A percentile compares a stretch with the other conserved stretches of the same genome.
phyloP scores from a whole-genome alignment of 768 basidiomycete genomes.

The Tricholomella constricta region DNA sequence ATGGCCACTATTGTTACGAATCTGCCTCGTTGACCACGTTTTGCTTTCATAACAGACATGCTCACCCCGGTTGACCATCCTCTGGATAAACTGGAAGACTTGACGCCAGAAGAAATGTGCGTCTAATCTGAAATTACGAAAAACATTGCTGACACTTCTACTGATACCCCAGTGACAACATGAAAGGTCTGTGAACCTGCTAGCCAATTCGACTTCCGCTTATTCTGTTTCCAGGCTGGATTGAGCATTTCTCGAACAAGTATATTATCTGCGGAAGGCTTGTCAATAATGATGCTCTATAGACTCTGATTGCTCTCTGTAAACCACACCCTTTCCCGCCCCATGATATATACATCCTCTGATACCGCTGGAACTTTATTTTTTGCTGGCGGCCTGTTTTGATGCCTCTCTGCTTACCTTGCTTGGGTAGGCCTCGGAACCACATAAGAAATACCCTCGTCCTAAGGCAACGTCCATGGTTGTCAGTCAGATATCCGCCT shows the following conservation, averaged over 20 bases:
- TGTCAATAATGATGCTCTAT: conserved; percentile 72
- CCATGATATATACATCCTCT: conserved; percentile 1
- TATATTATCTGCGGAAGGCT: conserved; percentile 90
- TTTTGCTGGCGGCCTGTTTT: neutral
- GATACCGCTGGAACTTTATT: neutral
- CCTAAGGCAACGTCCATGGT: conserved; percentile 3
- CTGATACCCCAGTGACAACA: conserved; percentile 70
- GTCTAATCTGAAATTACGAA: conserved; percentile 29
- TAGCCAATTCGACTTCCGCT: neutral
- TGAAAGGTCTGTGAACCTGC: conserved; percentile 69
- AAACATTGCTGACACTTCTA: conserved; percentile 6
- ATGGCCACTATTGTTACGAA: neutral
- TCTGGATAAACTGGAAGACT: conserved; percentile 79
- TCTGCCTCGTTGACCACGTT: neutral
- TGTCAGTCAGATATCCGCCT: too few relatives aligned
- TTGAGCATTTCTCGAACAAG: conserved; percentile 91
- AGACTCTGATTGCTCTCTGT: conserved; percentile 20
- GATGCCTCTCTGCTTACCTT: neutral
- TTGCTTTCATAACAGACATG: conserved; percentile 61
- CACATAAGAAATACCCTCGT: conserved; percentile 1
- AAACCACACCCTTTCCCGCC: neutral
- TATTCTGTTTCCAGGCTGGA: conserved; percentile 64
- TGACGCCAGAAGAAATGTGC: conserved; percentile 81
- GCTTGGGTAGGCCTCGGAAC: neutral
- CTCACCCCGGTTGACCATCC: conserved; percentile 85